phyloP scores from a whole-genome alignment of 2,329 filamentous ascomycete genomes.

The Colletotrichum spaethianum region DNA sequence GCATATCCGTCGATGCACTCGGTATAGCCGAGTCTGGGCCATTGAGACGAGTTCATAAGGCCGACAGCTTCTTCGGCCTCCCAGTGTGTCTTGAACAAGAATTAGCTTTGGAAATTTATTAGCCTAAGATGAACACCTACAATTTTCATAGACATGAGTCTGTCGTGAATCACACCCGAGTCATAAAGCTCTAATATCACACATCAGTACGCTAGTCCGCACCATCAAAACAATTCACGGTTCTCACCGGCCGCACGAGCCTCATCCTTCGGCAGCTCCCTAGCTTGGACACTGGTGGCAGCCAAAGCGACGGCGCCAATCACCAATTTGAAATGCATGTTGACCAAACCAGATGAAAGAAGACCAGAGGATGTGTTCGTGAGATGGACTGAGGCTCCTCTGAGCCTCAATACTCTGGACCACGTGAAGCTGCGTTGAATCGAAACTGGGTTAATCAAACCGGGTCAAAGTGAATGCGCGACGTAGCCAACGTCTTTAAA shows the following conservation, averaged over 20 bases:
- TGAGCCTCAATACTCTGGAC: not conserved
- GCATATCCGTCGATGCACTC: slow-evolving; percentile 45
- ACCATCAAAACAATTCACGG: rapidly evolving
- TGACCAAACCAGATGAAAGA: not conserved
- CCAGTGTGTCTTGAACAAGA: slow-evolving; percentile 31
- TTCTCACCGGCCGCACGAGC: slow-evolving; percentile 41
- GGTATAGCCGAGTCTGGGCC: slow-evolving; percentile 44
- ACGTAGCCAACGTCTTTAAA: slow-evolving; percentile 2
- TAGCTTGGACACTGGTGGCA: slow-evolving; percentile 36
- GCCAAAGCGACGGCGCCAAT: slow-evolving; percentile 35
- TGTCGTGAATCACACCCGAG: slow-evolving; percentile 44
- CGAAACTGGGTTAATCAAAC: too few relatives aligned
- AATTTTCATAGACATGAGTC: slow-evolving; percentile 44
- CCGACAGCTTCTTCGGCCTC: slow-evolving; percentile 42
- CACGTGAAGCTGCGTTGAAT: not conserved
- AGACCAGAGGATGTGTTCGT: not conserved
- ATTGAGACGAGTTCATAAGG: slow-evolving; percentile 43
- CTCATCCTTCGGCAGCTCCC: slow-evolving; percentile 43
- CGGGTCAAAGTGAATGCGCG: not conserved
- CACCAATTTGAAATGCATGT: slow-evolving; percentile 43
- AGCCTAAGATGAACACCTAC: not conserved
- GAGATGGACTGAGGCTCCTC: not conserved
- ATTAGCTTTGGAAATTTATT: not conserved
- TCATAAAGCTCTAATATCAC: slow-evolving; percentile 44
- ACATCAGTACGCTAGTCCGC: not conserved